phyloP scores from a whole-genome alignment of 1,284 basidiomycete genomes.

The Fomitopsis pinicola region DNA sequence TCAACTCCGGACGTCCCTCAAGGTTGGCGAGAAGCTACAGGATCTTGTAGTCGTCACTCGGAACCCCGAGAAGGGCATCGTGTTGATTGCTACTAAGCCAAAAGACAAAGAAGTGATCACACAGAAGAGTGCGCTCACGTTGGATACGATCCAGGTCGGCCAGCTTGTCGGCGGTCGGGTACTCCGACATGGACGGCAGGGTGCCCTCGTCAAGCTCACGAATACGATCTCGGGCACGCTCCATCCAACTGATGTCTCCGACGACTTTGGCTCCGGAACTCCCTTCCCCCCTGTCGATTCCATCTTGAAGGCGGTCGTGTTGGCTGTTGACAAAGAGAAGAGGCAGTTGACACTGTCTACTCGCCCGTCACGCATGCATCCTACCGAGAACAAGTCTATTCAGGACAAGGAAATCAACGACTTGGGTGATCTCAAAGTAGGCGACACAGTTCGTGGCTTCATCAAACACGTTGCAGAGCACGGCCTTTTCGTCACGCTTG shows the following conservation, averaged over 20 bases:
- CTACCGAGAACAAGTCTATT: constrained; percentile 42
- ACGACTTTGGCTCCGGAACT: constrained; percentile 66
- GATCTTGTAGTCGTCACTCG: constrained; percentile 89
- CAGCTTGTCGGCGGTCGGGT: constrained; percentile 79
- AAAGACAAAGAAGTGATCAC: constrained; percentile 44
- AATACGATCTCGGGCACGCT: constrained; percentile 68
- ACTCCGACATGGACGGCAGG: constrained; percentile 61
- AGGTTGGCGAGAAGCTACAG: constrained; percentile 70
- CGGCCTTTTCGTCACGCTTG: constrained; percentile 90
- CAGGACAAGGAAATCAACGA: constrained; percentile 69
- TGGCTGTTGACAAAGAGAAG: constrained; percentile 63
- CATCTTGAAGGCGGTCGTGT: constrained; percentile 65
- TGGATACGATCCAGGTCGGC: constrained; percentile 67
- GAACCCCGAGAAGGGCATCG: constrained; percentile 82
- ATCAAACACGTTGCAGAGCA: constrained; percentile 85
- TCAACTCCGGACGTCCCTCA: constrained; percentile 67
- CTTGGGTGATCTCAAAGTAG: constrained; percentile 67
- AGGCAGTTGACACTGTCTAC: constrained; percentile 77
- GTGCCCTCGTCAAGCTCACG: constrained; percentile 74
- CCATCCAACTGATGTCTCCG: constrained; percentile 77
- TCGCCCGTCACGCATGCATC: constrained; percentile 65
- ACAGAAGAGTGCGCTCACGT: constrained; percentile 50
- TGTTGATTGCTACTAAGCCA: constrained; percentile 79
- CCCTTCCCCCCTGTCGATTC: constrained; percentile 65
- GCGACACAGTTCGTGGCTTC: constrained; percentile 79